phyloP scores from a whole-genome alignment of 345 rosid species.

The Zanthoxylum bungeanum region DNA sequence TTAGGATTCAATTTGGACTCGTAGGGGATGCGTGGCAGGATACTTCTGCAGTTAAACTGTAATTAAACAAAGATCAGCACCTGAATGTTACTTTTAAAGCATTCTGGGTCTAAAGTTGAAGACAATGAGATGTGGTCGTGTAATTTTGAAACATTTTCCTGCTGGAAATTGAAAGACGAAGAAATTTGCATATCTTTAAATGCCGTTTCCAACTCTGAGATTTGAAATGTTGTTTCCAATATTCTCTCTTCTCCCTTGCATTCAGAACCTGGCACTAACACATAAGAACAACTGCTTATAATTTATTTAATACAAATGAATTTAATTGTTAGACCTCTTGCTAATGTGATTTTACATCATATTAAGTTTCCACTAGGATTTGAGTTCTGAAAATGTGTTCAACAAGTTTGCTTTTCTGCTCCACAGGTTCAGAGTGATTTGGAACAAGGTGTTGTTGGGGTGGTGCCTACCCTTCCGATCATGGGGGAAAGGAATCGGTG shows the following conservation, averaged over 20 bases:
- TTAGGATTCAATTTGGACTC: neutral
- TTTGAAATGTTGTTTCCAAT: too few species aligned
- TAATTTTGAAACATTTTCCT: too few species aligned
- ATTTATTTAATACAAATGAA: neutral
- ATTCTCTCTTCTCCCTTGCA: neutral
- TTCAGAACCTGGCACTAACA: neutral
- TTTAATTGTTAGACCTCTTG: neutral
- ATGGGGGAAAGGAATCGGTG: conserved; percentile 46
- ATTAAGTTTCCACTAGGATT: too few species aligned
- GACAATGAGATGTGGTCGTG: too few species aligned
- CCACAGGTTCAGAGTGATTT: conserved; percentile 49
- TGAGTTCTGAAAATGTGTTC: too few species aligned
- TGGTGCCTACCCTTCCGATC: conserved; percentile 41
- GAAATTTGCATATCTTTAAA: too few species aligned
- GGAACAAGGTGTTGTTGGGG: conserved; percentile 44
- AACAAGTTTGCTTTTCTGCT: neutral
- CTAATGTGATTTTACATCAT: neutral
- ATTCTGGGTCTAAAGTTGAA: too few species aligned
- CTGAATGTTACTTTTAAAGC: neutral
- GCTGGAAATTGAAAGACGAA: too few species aligned
- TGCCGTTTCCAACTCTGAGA: too few species aligned
- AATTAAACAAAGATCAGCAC: neutral
- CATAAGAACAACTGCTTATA: too few species aligned
- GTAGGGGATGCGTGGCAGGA: neutral
- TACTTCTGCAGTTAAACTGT: neutral